Evolutionary conservation across 2,329 filamentous ascomycete species (phyloP), one percentile per base, ranked within the genome.

Genomic region (Fusarium penzigii): DNA sequence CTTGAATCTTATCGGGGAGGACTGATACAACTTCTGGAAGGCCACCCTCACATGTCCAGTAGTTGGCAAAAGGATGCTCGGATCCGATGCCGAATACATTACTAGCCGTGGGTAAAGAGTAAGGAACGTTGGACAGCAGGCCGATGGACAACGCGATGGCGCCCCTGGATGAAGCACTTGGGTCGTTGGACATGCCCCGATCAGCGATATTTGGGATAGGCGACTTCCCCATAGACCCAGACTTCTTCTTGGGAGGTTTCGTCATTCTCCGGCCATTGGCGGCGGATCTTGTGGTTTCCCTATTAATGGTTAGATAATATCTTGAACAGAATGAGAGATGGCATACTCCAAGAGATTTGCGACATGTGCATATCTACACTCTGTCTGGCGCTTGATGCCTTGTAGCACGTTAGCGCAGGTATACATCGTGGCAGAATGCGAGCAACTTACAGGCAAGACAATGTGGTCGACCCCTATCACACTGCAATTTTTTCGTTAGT

Each of bases 1-100:
- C 87, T 68, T 92, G 88, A 9, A 86, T 72, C 72, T 90, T 92
- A 51, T 86, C 86, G 0, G 89, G 89, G 12, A 93, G 74, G 4
- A 92, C 87, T 2, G 82, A 84, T 41, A 92, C 84, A 7, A 92
- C 88, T 70, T 93, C 89, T 9, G 83, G 78, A 16, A 93, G 73
- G 0, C 88, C 89, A 44, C 89, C 89, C 55, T 86, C 82, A 64
- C 86, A 90, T 3, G 88, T 92, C 89, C 89, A 93, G 70, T 92
- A 92, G 66, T 92, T 92, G 64, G 87, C 85, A 66, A 92, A 92
- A 0, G 88, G 88, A 65, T 91, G 88, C 65, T 90, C 87, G 1
- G 86, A 85, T 13, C 87, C 88, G 57, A 91, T 85, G n/a, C 89
- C 89, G 66, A 92, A 92, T 49, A 92, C 87, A 58, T 90, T 90